These are phyloP conservation scores for Rubia occidens DNA, from an alignment of 305 asterid genomes.

Conservation along the genomic window DNA sequence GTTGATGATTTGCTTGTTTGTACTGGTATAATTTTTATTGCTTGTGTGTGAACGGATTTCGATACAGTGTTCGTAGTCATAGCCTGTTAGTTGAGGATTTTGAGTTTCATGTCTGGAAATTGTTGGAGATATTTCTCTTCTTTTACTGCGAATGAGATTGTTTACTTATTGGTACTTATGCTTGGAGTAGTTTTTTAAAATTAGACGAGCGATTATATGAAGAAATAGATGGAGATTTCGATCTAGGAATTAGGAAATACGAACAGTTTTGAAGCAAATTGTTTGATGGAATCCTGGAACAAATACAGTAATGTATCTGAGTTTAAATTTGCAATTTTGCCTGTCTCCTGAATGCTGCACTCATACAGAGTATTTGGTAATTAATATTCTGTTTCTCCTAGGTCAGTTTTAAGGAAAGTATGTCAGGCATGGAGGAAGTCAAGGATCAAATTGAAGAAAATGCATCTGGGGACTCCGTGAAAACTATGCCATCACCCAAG, in stretches of 20 bases:
- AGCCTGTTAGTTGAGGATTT: background rate
- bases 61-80: background rate
- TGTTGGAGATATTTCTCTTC: background rate
- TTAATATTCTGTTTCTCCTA: slow-evolving; percentile 2
- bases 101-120: background rate
- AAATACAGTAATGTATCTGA: no score
- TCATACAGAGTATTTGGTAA: background rate
- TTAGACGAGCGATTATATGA: background rate
- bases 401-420: slow-evolving; percentile 28
- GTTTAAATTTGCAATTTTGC: background rate
- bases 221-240: background rate
- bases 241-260: background rate
- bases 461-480: slow-evolving; percentile 32
- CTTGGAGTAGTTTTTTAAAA: no score
- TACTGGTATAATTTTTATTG: background rate
- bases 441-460: slow-evolving; percentile 42
- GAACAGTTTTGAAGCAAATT: background rate
- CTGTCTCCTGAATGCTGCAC: background rate
- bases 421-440: slow-evolving; percentile 68
- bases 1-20: slow-evolving; percentile 2
- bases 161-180: background rate
- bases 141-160: background rate
- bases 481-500: slow-evolving; percentile 44
- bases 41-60: background rate
- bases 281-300: no score